Evolutionary conservation across 257 asterid genomes (phyloP).

Genomic region (Petunia secreta): DNA sequence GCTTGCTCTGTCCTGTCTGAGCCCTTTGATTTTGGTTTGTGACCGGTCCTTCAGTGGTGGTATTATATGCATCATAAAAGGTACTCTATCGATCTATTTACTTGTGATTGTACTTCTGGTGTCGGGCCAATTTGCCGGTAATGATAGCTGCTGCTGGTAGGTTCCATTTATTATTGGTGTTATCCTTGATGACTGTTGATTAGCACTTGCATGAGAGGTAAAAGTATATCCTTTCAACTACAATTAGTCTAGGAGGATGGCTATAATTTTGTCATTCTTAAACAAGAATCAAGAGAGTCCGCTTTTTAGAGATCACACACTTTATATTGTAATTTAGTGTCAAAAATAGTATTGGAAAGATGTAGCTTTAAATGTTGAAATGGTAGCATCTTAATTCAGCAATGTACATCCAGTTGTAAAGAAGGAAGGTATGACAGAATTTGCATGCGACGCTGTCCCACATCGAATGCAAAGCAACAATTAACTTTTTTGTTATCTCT

Average conservation of each 20-base stretch:
- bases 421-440: background rate
- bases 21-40: background rate
- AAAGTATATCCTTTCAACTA: background rate
- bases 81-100: slow-evolving; percentile 4
- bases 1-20: slow-evolving; percentile 1
- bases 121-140: background rate
- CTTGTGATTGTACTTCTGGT: background rate
- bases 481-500: background rate
- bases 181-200: background rate
- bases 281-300: background rate
- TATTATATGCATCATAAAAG: slow-evolving; percentile 12
- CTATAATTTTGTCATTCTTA: background rate
- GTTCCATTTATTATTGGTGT: slow-evolving; percentile 1
- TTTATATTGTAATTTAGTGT: slow-evolving; percentile 7
- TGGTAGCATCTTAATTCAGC: background rate
- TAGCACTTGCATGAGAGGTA: slow-evolving; percentile 5
- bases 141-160: background rate
- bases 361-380: background rate
- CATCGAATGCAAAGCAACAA: background rate
- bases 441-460: background rate
- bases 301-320: background rate
- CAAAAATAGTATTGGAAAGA: background rate
- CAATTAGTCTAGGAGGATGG: background rate
- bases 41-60: background rate
- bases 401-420: background rate